phyloP scores from a whole-genome alignment of 257 asterid genomes.

The Ajuga chamaepitys region DNA sequence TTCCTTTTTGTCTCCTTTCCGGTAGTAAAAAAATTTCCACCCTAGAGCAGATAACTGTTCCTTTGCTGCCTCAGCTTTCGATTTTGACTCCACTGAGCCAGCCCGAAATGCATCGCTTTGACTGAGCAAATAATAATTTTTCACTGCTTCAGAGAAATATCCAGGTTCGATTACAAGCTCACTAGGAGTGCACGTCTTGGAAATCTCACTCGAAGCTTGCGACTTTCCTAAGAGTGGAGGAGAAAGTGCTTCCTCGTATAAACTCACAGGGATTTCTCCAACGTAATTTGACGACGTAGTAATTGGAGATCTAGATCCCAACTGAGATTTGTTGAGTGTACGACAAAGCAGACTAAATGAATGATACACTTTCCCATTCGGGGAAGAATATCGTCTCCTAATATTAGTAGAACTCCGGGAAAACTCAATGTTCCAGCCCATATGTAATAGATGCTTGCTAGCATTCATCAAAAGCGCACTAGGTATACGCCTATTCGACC shows the following conservation, averaged over 20 bases:
- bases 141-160: slow-evolving; percentile 54
- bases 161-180: slow-evolving; percentile 25
- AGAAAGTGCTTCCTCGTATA: slow-evolving; percentile 13
- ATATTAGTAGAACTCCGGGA: not conserved
- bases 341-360: slow-evolving; percentile 33
- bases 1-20: slow-evolving; percentile 21
- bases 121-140: slow-evolving; percentile 19
- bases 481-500: not conserved
- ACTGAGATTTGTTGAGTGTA: not conserved
- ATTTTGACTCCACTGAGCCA: not conserved
- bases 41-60: slow-evolving; percentile 60
- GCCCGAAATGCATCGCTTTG: not conserved
- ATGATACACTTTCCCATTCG: slow-evolving; percentile 26
- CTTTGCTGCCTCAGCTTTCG: slow-evolving; percentile 34
- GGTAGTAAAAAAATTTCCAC: slow-evolving; percentile 34
- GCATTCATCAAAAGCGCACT: not conserved
- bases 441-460: slow-evolving; percentile 43
- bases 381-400: slow-evolving; percentile 41
- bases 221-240: slow-evolving; percentile 20
- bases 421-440: slow-evolving; percentile 59
- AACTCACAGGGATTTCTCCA: not conserved
- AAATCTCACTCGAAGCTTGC: slow-evolving; percentile 19
- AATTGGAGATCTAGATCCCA: slow-evolving; percentile 21
- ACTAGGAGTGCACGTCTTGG: slow-evolving; percentile 15
- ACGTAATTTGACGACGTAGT: not conserved